A percentile compares a stretch with the other conserved stretches of the same genome.
phyloP scores from a whole-genome alignment of 768 basidiomycete species.

The Lentinula detonsa region DNA sequence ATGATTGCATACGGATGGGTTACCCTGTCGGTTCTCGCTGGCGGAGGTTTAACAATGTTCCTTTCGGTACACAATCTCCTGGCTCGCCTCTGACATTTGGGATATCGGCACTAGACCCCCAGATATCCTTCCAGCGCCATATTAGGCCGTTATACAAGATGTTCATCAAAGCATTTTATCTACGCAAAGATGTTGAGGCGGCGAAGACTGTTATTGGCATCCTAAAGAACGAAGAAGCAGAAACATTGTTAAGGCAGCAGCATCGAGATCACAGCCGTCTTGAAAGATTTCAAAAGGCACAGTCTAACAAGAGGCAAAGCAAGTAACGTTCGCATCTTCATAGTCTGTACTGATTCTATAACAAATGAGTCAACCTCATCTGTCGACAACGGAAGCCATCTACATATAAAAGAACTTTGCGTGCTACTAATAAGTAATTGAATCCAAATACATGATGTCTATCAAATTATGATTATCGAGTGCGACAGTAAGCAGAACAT shows the following conservation, averaged over 20 bases:
- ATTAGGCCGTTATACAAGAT: constrained; percentile 66
- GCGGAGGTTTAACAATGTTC: constrained; percentile 25
- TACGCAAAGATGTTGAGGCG: constrained; percentile 45
- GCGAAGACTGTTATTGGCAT: constrained; percentile 51
- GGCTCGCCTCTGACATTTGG: constrained; percentile 12
- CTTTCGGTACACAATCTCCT: constrained; percentile 35
- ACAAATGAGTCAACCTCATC: no score
- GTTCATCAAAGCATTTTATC: constrained; percentile 62
- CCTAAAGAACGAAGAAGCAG: constrained; percentile 37
- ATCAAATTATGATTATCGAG: background rate
- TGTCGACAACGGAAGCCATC: no score
- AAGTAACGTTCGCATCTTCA: background rate
- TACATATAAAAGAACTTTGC: no score
- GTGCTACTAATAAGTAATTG: background rate
- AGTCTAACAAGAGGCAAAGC: background rate
- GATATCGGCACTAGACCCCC: constrained; percentile 32
- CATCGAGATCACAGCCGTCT: background rate
- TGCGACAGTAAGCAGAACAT: background rate
- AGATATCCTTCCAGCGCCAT: constrained; percentile 51
- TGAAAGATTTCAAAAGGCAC: background rate
- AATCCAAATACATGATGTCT: background rate
- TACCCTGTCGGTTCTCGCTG: constrained; percentile 40
- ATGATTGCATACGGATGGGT: constrained; percentile 53
- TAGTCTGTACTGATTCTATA: no score
- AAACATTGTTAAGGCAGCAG: constrained; percentile 11